Base-by-base conservation (phyloP, 192 early-diverging fungal species). In the Entomortierella chlamydospora region DNA sequence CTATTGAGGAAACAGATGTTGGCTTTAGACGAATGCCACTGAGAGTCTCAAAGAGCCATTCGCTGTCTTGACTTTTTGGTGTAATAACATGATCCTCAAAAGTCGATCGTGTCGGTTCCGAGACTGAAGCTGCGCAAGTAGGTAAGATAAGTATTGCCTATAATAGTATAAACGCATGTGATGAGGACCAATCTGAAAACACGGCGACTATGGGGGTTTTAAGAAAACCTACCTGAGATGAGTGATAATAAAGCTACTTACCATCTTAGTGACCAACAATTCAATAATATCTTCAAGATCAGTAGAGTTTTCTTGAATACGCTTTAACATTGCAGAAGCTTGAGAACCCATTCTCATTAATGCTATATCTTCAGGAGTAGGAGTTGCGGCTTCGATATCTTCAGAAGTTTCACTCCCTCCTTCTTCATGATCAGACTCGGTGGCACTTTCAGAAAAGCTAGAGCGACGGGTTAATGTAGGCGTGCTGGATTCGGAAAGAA, bases 41-140 rank as follows among this genome's bases (percentile, higher is more conserved):
- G 11, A 73, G 37, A 5, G 71, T 65, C 9, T 63, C 63, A 54
- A 73, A 73, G 4, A 60, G 57, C 3, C 54, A 73, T 28, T 73
- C 71, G 11, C 63, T 57, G 22, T 50, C 57, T 26, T 73, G 53
- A 22, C 63, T 60, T 9, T 73, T 60, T 41, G 62, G 61, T 55
- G 64, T 73, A 28, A 73, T 65, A 33, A 73, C 71, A 60, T 73
- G 71, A 29, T 73, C 63, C n/a, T 73, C 71, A 30, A 42, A 73
- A 11, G 34, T 43, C 7, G 63, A 45, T 18, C 71, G 29, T 22
- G 43, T 31, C 4, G 57, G 71, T 3, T 47, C 37, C 34, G 29
- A 41, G 0, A 57, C 52, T 22, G 57, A 47, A 0, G 37, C 31
- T 26, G 63, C 22, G 26, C 57, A 73, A 31, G 63, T 73, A 31